Evolutionary conservation across 163 green algal species (phyloP), one percentile per base, ranked within the genome.

Genomic region (Chlamydomonas reinhardtii): DNA sequence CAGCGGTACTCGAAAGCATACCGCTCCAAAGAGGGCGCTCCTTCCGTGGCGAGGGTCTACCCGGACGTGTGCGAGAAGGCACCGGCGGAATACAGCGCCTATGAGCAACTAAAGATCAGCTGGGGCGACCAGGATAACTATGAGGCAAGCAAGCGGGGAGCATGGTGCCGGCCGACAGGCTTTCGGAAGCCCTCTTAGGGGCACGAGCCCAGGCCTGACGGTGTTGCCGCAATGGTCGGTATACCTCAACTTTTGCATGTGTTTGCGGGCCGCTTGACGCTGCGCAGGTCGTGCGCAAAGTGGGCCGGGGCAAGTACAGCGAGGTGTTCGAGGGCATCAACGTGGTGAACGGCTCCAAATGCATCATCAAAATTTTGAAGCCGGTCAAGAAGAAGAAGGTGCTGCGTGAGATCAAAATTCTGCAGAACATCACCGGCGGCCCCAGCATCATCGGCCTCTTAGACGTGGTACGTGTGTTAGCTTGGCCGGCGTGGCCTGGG

Each of bases 341-440:
- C 83, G 43, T 83, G 14, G 52, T 73, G 19, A 88, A 88, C 31
- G 74, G 83, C 8, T 32, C 43, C 34, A 77, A 95, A 59, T 99
- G 97, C 91, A 97, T 99, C 74, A 98, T 99, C 90, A 99, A 99
- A 89, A 99, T 99, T 68, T 92, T 99, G n/a, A 99, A 99, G 90
- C 98, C 98, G 19, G 91, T 93, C 17, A 93, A 92, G 88, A 94
- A 93, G 87, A 94, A 94, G 87, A 94, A 94, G 90, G 74, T 89
- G 91, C 95, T 92, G 93, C 93, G 97, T 22, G 97, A 99, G 91
- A 99, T 99, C 82, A 98, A 99, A 84, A 99, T 99, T 82, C 88
- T 99, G 87, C 97, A 99, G 88, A 99, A 98, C 90, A 93, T 99
- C 64, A 94, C 88, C 37, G 96, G 95, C 15, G 97, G 97, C 2